Evolutionary conservation across 305 asterid species (phyloP).

Genomic region (Plantago coronopus): DNA sequence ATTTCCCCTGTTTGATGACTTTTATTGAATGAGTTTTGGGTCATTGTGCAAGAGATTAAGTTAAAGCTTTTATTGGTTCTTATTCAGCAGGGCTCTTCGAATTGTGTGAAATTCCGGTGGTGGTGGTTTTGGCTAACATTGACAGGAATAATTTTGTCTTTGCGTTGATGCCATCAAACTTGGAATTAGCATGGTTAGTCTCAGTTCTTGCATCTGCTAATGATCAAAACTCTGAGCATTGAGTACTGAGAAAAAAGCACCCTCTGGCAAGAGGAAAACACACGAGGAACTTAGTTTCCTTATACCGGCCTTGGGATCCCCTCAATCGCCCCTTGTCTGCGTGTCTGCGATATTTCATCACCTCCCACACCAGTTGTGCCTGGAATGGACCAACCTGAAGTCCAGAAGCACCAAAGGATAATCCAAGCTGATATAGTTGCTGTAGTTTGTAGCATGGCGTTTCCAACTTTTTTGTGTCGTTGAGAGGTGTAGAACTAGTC

Average conservation of each 20-base stretch:
- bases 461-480: not conserved
- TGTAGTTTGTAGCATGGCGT: not conserved
- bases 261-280: constrained; percentile 43
- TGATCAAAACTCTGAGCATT: too few relatives aligned
- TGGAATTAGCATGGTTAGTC: too few relatives aligned
- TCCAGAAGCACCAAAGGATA: constrained; percentile 33
- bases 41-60: not conserved
- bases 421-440: constrained; percentile 13
- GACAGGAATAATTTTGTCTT: constrained; percentile 48
- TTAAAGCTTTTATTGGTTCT: not conserved
- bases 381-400: constrained; percentile 21
- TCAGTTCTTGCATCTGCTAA: not conserved
- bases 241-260: constrained; percentile 11
- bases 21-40: not conserved
- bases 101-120: constrained; percentile 71
- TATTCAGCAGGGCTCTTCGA: constrained; percentile 55
- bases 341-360: constrained; percentile 8
- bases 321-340: constrained; percentile 25
- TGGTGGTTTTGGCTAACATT: constrained; percentile 58
- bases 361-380: constrained; percentile 19
- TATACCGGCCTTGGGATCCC: constrained; percentile 5
- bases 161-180: not conserved
- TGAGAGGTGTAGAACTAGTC: not conserved
- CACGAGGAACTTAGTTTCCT: constrained; percentile 24
- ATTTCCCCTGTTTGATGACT: not conserved